Percentiles rank a stretch among this genome's conserved stretches.
Conservation (phyloP, 257 asterid species). For the Solanum clarkiae region DNA sequence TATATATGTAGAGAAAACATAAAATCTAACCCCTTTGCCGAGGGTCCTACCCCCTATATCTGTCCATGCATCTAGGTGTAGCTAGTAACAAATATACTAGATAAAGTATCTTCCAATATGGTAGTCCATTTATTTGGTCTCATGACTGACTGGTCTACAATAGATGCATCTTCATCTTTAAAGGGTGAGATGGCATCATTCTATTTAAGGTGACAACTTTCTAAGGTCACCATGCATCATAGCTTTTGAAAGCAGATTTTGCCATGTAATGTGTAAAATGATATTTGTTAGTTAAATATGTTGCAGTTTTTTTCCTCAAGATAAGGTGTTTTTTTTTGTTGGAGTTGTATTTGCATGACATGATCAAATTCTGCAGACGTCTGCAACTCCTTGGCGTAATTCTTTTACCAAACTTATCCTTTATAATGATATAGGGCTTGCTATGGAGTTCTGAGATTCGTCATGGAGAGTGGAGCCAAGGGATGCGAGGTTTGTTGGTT, state of each 20-base stretch:
- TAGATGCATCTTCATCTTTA: not conserved
- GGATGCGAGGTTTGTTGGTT: slow-evolving; percentile 36
- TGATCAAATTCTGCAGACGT: not conserved
- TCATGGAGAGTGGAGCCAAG: slow-evolving; percentile 56
- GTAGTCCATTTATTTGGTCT: not conserved
- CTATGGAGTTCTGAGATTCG: slow-evolving; percentile 50
- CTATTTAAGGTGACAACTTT: not conserved
- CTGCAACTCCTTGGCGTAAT: not conserved
- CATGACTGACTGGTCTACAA: not conserved
- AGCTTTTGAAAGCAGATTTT: not conserved
- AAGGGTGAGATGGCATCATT: not conserved
- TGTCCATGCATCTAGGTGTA: not conserved
- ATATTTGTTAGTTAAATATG: not conserved
- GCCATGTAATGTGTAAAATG: not conserved
- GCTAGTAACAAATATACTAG: not conserved
- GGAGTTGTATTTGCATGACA: not conserved
- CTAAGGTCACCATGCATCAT: not conserved
- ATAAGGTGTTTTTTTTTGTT: not conserved
- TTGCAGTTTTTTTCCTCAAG: not conserved
- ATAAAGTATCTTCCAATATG: not conserved
- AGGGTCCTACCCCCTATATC: not conserved
- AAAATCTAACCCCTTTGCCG: not conserved
- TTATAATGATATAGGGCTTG: slow-evolving; percentile 27
- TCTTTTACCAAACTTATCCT: not conserved
- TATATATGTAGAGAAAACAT: too few species aligned